Percentiles rank a stretch among this genome's conserved stretches.
These are phyloP conservation scores for Vitis hybrid DNA, from an alignment of 177 flowering plant species.

Conservation along the genomic window DNA sequence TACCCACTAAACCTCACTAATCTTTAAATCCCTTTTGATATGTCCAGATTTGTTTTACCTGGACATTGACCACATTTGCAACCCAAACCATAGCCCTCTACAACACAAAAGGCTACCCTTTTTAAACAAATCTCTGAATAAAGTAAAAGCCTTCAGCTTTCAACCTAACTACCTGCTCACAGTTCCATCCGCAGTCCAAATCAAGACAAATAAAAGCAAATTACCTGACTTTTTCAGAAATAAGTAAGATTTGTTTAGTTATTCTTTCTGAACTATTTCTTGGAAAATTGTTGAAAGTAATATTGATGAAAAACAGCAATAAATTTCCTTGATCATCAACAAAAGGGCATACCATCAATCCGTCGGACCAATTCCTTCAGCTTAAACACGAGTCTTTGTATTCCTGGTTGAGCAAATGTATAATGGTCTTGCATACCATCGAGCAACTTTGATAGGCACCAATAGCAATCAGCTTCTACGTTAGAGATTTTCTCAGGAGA, in stretches of 20 bases:
- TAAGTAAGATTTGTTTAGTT: not conserved
- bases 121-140: not conserved
- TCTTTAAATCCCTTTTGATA: too few relatives aligned
- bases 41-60: too few relatives aligned
- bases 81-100: too few relatives aligned
- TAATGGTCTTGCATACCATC: conserved; percentile 99
- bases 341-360: conserved; percentile 75
- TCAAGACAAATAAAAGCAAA: not conserved
- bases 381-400: conserved; percentile 93
- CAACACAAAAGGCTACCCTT: not conserved
- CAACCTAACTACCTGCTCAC: not conserved
- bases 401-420: conserved; percentile 99
- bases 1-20: too few relatives aligned
- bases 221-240: not conserved
- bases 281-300: not conserved
- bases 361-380: conserved; percentile 88
- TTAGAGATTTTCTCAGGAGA: conserved; percentile 57
- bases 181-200: not conserved
- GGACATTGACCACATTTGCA: too few relatives aligned
- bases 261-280: not conserved
- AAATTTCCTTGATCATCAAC: not conserved
- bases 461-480: conserved; percentile 94
- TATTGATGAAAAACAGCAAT: not conserved
- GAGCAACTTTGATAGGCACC: conserved; percentile 94
- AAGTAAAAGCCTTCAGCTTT: not conserved